A percentile compares a stretch with the other conserved stretches of the same genome.
Evolutionary conservation across 805 yeast genomes (phyloP).

Genomic region (Hanseniaspora vineae): DNA sequence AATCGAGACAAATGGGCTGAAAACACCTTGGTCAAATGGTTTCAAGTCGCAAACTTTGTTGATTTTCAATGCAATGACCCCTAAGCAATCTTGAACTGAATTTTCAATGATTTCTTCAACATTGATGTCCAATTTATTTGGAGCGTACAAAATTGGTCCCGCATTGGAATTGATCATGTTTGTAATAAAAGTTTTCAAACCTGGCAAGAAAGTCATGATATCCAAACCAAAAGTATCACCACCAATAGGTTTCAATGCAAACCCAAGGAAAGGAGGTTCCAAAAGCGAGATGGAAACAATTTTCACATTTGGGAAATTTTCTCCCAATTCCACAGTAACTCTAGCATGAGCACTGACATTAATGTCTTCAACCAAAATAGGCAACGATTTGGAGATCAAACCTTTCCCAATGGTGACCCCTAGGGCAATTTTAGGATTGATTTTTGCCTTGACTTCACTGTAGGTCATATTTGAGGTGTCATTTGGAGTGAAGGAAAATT

Average conservation of each 20-base stretch:
- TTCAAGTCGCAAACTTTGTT: conserved; percentile 29
- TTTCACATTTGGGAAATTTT: conserved; percentile 67
- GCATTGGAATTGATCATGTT: conserved; percentile 54
- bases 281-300: conserved; percentile 57
- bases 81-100: conserved; percentile 53
- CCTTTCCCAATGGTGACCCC: conserved; percentile 77
- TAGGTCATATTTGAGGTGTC: conserved; percentile 78
- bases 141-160: conserved; percentile 72
- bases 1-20: conserved; percentile 48
- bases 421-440: conserved; percentile 69
- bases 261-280: conserved; percentile 70
- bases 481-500: conserved; percentile 66
- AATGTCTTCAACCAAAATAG: conserved; percentile 74
- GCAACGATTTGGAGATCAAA: conserved; percentile 59
- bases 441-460: conserved; percentile 52
- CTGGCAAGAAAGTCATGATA: conserved; percentile 75
- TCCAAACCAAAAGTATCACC: conserved; percentile 82
- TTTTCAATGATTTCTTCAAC: conserved; percentile 59
- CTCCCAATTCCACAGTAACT: conserved; percentile 46
- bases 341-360: conserved; percentile 59
- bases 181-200: conserved; percentile 60
- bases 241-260: conserved; percentile 74
- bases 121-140: conserved; percentile 64
- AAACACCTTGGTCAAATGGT: conserved; percentile 24
- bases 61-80: conserved; percentile 53